Evolutionary conservation across 1,139 yeast genomes (phyloP), one percentile per base, ranked within the genome.

Genomic region (Candida sojae): DNA sequence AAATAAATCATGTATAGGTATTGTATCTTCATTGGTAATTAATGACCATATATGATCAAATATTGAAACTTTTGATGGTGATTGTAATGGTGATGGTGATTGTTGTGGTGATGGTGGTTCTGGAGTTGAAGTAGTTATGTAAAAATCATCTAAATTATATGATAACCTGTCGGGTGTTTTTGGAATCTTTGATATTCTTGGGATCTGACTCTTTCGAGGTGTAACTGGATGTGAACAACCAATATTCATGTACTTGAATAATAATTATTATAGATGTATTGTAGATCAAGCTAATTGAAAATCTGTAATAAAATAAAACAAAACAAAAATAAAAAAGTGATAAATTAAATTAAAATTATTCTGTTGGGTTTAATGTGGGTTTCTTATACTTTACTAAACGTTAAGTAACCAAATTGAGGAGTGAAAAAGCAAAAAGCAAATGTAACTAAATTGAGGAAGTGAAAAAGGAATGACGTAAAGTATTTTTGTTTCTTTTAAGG

Each of bases 1-100:
- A 12, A 47, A 39, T 35, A 50, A 37, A 21, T 47, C 42, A 37
- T 34, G 34, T 3, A 42, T 35, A 9, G 31, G 30, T 9, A 47
- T 37, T 3, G 39, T 17, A 6, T 34, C 36, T 11, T 35, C 42
- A 34, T 13, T 35, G 4, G 44, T 43, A 21, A 49, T 50, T 5
- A 41, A 29, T 3, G 33, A 25, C 53, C 53, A 50, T n/a, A 31
- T 42, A 12, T 42, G 35, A 45, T 50, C 51, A 36, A 50, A 50
- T 30, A 35, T 32, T 7, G 52, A 39, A 12, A 6, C 4, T n/a
- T 33, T 9, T 33, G 35, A 33, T 12, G 23, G 12, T 33, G 21
- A 17, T 17, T 17, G 21, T 17, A 3, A 17, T 17, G 21, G 21
- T 3, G 3, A 17, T 17, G 21, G 3, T 17, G 21, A 17, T 17